A percentile compares a stretch with the other conserved stretches of the same genome.
Conservation (phyloP, 306 rosid species). For the Senna tora region DNA sequence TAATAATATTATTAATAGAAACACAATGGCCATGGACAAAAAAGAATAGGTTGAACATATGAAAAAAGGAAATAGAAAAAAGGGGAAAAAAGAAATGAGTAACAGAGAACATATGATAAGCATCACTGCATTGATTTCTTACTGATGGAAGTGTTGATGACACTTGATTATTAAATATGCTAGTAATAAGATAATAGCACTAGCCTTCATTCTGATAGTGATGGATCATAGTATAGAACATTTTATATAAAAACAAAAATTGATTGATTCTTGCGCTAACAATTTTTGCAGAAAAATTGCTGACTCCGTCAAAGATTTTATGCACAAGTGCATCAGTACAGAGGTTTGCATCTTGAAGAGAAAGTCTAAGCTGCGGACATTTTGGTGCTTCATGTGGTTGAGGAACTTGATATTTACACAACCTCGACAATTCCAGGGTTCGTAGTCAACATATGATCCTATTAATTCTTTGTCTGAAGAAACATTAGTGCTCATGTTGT, state of each 20-base stretch:
- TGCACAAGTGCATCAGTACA: slow-evolving; percentile 33
- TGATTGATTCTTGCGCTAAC: slow-evolving; percentile 37
- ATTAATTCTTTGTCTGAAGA: background rate
- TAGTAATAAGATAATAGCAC: no score
- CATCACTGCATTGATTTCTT: background rate
- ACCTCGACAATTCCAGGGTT: slow-evolving; percentile 36
- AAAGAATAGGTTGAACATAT: background rate
- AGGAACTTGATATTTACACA: slow-evolving; percentile 27
- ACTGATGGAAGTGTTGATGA: no score
- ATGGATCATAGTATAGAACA: slow-evolving; percentile 24
- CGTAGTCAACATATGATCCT: background rate
- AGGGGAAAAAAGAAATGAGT: background rate
- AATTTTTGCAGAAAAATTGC: slow-evolving; percentile 36
- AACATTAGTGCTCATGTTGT: background rate
- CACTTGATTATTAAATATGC: no score
- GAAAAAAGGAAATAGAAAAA: background rate
- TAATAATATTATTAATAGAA: no score
- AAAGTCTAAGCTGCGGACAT: slow-evolving; percentile 34
- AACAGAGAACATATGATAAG: background rate
- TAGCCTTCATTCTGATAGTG: background rate
- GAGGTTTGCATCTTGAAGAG: slow-evolving; percentile 30
- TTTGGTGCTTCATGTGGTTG: slow-evolving; percentile 36
- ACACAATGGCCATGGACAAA: background rate
- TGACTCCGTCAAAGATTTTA: slow-evolving; percentile 41
- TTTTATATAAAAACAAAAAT: slow-evolving; percentile 10